Conservation (phyloP, 2,329 filamentous ascomycete species). For the Fusarium domesticum region DNA sequence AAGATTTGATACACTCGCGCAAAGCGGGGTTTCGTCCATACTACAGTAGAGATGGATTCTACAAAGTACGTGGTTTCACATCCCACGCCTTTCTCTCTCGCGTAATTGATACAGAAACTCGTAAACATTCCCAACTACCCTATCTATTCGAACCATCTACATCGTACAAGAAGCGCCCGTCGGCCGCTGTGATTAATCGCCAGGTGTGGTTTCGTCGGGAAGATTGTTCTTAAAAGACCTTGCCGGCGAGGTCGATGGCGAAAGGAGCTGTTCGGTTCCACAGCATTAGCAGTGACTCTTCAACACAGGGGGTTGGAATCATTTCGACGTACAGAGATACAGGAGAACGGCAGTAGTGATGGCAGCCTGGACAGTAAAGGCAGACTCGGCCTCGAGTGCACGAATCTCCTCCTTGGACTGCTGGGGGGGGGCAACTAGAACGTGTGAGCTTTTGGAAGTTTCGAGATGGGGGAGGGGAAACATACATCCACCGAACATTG, state of each 20-base stretch:
- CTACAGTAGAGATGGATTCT: neutral
- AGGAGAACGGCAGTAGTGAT: constrained; percentile 63
- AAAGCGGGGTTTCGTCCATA: neutral
- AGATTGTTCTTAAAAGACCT: constrained; percentile 37
- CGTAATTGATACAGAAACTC: constrained; percentile 27
- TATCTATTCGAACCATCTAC: constrained; percentile 20
- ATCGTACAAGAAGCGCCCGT: constrained; percentile 23
- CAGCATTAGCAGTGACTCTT: too few relatives aligned
- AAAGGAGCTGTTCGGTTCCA: constrained; percentile 59
- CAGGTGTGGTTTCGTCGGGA: neutral
- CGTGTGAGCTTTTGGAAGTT: too few relatives aligned
- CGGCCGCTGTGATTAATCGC: constrained; percentile 1
- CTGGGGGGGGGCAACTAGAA: constrained; percentile 63
- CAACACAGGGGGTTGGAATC: neutral
- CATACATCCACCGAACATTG: constrained; percentile 64
- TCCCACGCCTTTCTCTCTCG: neutral
- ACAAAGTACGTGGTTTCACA: neutral
- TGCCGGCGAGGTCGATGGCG: constrained; percentile 51
- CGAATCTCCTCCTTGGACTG: constrained; percentile 68
- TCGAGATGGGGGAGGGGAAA: too few relatives aligned
- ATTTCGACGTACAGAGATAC: constrained; percentile 67
- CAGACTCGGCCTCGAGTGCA: constrained; percentile 65
- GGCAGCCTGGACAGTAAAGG: constrained; percentile 64
- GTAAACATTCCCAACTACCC: constrained; percentile 12
- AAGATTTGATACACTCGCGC: neutral